phyloP scores from a whole-genome alignment of 371 early-diverging fungal species.

The Smittium mucronatum region DNA sequence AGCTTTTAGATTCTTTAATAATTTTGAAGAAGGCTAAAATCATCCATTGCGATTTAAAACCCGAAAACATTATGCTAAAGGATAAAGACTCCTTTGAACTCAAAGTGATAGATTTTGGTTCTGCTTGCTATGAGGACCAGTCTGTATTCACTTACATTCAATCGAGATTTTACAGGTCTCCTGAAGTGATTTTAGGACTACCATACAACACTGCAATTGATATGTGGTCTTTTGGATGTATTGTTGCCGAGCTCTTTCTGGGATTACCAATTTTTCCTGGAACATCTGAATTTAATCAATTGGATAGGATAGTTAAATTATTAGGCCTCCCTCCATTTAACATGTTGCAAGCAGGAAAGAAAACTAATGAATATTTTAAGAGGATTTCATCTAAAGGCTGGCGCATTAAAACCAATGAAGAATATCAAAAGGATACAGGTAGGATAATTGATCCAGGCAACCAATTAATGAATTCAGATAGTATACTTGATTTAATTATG shows the following conservation, averaged over 20 bases:
- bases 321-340: conserved; percentile 69
- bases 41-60: conserved; percentile 97
- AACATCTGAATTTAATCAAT: conserved; percentile 75
- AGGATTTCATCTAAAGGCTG: conserved; percentile 36
- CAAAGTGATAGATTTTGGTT: conserved; percentile 97
- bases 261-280: conserved; percentile 90
- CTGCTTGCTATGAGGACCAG: conserved; percentile 76
- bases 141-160: conserved; percentile 89
- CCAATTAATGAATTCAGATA: conserved; percentile 63
- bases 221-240: conserved; percentile 99
- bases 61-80: conserved; percentile 90
- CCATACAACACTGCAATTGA: conserved; percentile 89
- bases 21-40: conserved; percentile 68
- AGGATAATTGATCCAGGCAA: conserved; percentile 18
- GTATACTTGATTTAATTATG: conserved; percentile 40
- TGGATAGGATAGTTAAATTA: conserved; percentile 73
- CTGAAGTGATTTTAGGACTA: conserved; percentile 88
- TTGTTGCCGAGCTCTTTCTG: conserved; percentile 92
- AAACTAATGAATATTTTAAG: conserved; percentile 60
- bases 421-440: conserved; percentile 35
- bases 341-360: conserved; percentile 75
- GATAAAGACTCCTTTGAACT: conserved; percentile 63
- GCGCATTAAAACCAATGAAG: conserved; percentile 63
- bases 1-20: conserved; percentile 76
- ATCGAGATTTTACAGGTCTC: conserved; percentile 92